Conservation (phyloP, 768 basidiomycete species). For the Lentinus brumalis region DNA sequence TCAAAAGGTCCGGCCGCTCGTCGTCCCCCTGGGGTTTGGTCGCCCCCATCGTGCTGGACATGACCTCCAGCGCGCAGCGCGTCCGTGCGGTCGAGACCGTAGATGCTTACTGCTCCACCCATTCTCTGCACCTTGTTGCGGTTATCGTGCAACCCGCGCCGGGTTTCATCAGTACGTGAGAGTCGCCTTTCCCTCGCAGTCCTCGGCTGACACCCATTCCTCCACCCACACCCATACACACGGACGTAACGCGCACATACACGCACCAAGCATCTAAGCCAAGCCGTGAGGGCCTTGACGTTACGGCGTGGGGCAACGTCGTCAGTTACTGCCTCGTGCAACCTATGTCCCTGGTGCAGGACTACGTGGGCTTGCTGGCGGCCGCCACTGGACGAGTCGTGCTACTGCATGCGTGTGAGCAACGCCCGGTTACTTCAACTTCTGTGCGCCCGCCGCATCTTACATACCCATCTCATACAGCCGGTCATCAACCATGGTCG, state of each 20-base stretch:
- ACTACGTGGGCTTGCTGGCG: conserved; percentile 31
- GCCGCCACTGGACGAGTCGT: conserved; percentile 34
- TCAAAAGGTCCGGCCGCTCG: conserved; percentile 28
- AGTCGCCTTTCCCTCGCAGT: conserved; percentile 1
- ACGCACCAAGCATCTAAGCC: not conserved
- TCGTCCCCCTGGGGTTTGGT: conserved; percentile 32
- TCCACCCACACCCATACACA: not conserved
- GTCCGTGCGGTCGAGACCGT: conserved; percentile 33
- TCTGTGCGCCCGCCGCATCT: conserved; percentile 7
- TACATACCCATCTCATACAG: conserved; percentile 4
- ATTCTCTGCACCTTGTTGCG: conserved; percentile 32
- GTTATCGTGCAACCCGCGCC: conserved; percentile 28
- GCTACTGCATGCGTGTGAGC: conserved; percentile 27
- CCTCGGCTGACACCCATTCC: conserved; percentile 1
- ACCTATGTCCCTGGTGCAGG: conserved; percentile 30
- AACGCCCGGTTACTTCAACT: conserved; percentile 4
- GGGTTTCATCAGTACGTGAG: conserved; percentile 13
- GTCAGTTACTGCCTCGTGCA: conserved; percentile 27
- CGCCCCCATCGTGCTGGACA: conserved; percentile 34
- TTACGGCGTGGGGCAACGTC: conserved; percentile 22
- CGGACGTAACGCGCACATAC: not conserved
- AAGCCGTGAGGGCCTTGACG: conserved; percentile 2
- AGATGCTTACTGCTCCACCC: conserved; percentile 31
- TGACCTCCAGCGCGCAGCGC: conserved; percentile 31
- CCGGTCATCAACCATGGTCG: conserved; percentile 8